Conservation (phyloP, 2,329 filamentous ascomycete genomes). For the Zalaria sp. region DNA sequence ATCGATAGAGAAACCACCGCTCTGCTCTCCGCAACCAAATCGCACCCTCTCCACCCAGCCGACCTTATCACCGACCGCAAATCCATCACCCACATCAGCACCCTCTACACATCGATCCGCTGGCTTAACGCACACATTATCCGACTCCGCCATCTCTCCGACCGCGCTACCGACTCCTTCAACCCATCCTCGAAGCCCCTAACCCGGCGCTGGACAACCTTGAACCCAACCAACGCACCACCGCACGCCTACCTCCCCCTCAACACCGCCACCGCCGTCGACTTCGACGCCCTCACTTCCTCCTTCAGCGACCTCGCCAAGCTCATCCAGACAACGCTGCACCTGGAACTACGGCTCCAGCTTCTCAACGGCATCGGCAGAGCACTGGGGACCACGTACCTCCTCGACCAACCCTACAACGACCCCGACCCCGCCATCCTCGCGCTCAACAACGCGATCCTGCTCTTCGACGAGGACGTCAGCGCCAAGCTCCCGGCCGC, state of each 20-base stretch:
- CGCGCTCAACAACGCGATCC: conserved; percentile 68
- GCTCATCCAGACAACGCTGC: conserved; percentile 69
- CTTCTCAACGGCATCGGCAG: conserved; percentile 64
- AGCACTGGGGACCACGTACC: conserved; percentile 32
- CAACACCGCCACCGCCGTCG: conserved; percentile 70
- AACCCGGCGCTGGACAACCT: conserved; percentile 69
- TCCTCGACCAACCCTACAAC: conserved; percentile 55
- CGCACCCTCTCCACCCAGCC: conserved; percentile 52
- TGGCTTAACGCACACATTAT: conserved; percentile 79
- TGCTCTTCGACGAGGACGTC: conserved; percentile 76
- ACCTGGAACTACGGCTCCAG: conserved; percentile 77
- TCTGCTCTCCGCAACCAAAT: conserved; percentile 38
- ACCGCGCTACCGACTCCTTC: conserved; percentile 53
- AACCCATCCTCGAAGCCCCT: conserved; percentile 33
- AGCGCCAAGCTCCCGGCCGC: conserved; percentile 55
- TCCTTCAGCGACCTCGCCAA: conserved; percentile 71
- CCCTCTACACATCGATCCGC: conserved; percentile 95
- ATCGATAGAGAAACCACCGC: conserved; percentile 44
- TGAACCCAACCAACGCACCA: conserved; percentile 44
- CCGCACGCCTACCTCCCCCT: conserved; percentile 71
- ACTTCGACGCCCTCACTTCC: conserved; percentile 74
- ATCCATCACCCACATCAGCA: conserved; percentile 67
- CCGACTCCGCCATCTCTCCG: conserved; percentile 70
- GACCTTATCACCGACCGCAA: conserved; percentile 88
- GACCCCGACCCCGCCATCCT: conserved; percentile 71